A percentile compares a stretch with the other conserved stretches of the same genome.
Evolutionary conservation across 805 yeast genomes (phyloP).

Genomic region (Cyberlindnera amylophila): DNA sequence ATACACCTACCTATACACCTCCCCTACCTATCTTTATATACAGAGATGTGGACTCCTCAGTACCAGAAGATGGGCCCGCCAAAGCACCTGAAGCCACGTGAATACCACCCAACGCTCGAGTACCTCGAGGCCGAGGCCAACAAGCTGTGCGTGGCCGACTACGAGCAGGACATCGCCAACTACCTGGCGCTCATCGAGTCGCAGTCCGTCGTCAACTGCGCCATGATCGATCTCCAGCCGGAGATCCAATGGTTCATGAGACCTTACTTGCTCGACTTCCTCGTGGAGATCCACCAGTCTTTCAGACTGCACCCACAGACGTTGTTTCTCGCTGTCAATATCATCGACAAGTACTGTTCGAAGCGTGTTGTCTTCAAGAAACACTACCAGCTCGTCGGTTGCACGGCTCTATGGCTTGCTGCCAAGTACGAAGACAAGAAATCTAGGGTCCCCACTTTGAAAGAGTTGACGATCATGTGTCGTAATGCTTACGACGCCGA

Average conservation of each 20-base stretch:
- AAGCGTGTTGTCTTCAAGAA: slow-evolving; percentile 72
- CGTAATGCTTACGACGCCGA: slow-evolving; percentile 58
- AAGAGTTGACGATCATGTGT: slow-evolving; percentile 62
- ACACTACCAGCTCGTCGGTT: slow-evolving; percentile 81
- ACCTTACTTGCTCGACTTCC: slow-evolving; percentile 71
- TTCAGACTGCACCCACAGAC: slow-evolving; percentile 62
- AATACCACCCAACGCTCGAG: slow-evolving; percentile 38
- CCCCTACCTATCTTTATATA: too few relatives aligned
- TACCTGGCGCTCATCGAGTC: slow-evolving; percentile 38
- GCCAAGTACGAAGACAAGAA: slow-evolving; percentile 71
- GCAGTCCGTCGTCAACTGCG: slow-evolving; percentile 26
- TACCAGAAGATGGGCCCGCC: slow-evolving; percentile 29
- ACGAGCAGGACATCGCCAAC: slow-evolving; percentile 38
- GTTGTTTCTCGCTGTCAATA: slow-evolving; percentile 59
- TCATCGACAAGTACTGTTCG: slow-evolving; percentile 82
- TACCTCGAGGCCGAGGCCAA: slow-evolving; percentile 43
- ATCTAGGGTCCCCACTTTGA: slow-evolving; percentile 59
- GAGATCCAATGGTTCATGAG: slow-evolving; percentile 79
- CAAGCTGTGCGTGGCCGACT: slow-evolving; percentile 37
- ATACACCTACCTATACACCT: background rate
- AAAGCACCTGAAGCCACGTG: slow-evolving; percentile 22
- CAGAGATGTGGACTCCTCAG: slow-evolving; percentile 26
- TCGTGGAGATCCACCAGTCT: slow-evolving; percentile 62
- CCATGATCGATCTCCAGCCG: slow-evolving; percentile 81
- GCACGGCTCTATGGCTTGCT: slow-evolving; percentile 86